Evolutionary conservation across 768 basidiomycete genomes (phyloP), one percentile per base, ranked within the genome.

Genomic region (Boletus edulis): DNA sequence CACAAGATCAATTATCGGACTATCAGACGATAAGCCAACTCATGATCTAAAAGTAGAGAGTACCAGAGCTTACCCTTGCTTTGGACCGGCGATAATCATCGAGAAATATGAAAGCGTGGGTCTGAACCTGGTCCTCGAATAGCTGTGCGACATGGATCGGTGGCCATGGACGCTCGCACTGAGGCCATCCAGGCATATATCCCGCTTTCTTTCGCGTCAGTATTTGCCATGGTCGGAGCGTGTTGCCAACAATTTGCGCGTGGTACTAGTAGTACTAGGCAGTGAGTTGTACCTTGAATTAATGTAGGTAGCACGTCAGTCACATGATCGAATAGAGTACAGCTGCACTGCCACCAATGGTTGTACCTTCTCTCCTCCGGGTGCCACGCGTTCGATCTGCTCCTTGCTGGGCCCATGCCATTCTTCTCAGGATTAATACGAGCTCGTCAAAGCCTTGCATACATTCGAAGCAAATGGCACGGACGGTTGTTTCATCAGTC

Each of bases 71-170:
- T 62, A 90, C 90, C 84, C 88, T 70, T 85, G 78, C 64, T 81
- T 83, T 35, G 80, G 78, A 34, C 86, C 83, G 4, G 79, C 76
- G 34, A 65, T 91, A 92, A 63, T 85, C 83, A 57, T 91, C 84
- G 41, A 93, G 80, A 68, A 91, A 92, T 58, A 84, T 76, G 69
- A 91, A 89, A 4, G 88, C 91, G 56, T 89, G 83, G 3, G 76
- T 80, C 47, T 89, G 85, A 37, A 91, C 80, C 63, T 91, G 86
- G 48, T 86, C 83, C 51, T 87, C 81, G 61, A 93, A 83, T 46
- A 81, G 72, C 59, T 86, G 78, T n/a, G 14, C 87, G 81, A 22
- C 85, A 87, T 51, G 86, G 81, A 66, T 92, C 91, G 46, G 77
- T 84, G 8, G 78, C 80, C 84, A 92, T 89, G 34, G 81, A 79